phyloP scores from a whole-genome alignment of 2,329 filamentous ascomycete genomes.

The Aspergillus oerlinghausenensis region DNA sequence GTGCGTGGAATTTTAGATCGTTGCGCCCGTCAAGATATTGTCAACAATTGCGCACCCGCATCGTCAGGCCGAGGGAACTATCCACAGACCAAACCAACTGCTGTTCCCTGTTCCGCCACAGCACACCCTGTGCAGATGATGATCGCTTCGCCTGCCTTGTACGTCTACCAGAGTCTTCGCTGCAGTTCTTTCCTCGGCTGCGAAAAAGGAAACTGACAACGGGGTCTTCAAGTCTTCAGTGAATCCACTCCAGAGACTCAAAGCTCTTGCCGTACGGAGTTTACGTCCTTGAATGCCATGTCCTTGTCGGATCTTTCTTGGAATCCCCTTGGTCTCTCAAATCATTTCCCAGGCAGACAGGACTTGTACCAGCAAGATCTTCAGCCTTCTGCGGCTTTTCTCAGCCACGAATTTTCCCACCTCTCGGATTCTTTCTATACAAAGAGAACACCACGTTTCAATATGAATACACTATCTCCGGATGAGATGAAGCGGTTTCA shows the following conservation, averaged over 20 bases:
- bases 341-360: constrained; percentile 27
- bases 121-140: not conserved
- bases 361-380: constrained; percentile 22
- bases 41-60: not conserved
- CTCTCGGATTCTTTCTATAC: constrained; percentile 16
- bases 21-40: not conserved
- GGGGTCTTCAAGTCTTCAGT: constrained; percentile 1
- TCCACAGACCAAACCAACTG: not conserved
- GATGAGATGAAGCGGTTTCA: constrained; percentile 60
- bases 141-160: not conserved
- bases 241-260: constrained; percentile 6
- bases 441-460: constrained; percentile 13
- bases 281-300: constrained; percentile 26
- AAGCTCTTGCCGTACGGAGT: constrained; percentile 5
- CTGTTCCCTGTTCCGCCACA: not conserved
- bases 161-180: not conserved
- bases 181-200: not conserved
- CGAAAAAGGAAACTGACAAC: not conserved
- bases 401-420: constrained; percentile 20
- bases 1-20: not conserved
- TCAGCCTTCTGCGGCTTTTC: constrained; percentile 17
- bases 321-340: constrained; percentile 29
- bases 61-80: not conserved
- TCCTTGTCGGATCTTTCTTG: constrained; percentile 32
- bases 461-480: constrained; percentile 38